A percentile compares a stretch with the other conserved stretches of the same genome.
phyloP scores from a whole-genome alignment of 768 basidiomycete species.

The Porphyrellus cyaneotinctus region DNA sequence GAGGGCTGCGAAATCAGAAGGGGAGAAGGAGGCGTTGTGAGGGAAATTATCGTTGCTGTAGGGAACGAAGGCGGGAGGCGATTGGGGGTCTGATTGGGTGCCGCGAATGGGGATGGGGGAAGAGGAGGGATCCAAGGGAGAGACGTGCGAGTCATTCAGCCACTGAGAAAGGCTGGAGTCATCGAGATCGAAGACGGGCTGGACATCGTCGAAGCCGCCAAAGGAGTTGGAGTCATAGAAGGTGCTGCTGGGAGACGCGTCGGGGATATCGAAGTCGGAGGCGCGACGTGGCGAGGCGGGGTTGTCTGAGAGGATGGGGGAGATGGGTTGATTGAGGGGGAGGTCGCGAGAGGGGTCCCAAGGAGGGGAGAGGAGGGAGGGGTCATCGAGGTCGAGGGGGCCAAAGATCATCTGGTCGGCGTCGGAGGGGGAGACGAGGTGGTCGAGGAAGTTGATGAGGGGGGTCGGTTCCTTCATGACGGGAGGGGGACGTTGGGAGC shows the following conservation, averaged over 20 bases:
- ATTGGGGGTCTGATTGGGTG: constrained; percentile 40
- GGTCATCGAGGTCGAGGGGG: constrained; percentile 32
- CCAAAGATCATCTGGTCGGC: constrained; percentile 35
- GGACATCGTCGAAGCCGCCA: constrained; percentile 30
- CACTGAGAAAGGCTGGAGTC: constrained; percentile 49
- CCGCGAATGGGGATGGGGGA: constrained; percentile 62
- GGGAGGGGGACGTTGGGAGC: constrained; percentile 25
- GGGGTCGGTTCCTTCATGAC: constrained; percentile 25
- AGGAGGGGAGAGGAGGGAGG: constrained; percentile 24
- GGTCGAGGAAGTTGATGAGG: constrained; percentile 38
- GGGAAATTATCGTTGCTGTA: constrained; percentile 48
- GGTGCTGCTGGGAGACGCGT: constrained; percentile 37
- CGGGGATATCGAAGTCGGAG: constrained; percentile 39
- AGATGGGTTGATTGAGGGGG: constrained; percentile 37
- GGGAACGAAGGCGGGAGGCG: constrained; percentile 45
- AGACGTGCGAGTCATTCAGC: constrained; percentile 57
- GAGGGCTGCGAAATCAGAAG: constrained; percentile 55
- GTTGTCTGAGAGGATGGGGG: constrained; percentile 39
- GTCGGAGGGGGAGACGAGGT: constrained; percentile 33
- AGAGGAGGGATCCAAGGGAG: constrained; percentile 33
- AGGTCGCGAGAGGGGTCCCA: constrained; percentile 33
- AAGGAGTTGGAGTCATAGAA: constrained; percentile 34
- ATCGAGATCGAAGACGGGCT: constrained; percentile 38
- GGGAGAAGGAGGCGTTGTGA: constrained; percentile 53
- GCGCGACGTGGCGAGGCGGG: constrained; percentile 38